Evolutionary conservation across 2,329 filamentous ascomycete genomes (phyloP), one percentile per base, ranked within the genome.

Genomic region (Blumeria hordei): DNA sequence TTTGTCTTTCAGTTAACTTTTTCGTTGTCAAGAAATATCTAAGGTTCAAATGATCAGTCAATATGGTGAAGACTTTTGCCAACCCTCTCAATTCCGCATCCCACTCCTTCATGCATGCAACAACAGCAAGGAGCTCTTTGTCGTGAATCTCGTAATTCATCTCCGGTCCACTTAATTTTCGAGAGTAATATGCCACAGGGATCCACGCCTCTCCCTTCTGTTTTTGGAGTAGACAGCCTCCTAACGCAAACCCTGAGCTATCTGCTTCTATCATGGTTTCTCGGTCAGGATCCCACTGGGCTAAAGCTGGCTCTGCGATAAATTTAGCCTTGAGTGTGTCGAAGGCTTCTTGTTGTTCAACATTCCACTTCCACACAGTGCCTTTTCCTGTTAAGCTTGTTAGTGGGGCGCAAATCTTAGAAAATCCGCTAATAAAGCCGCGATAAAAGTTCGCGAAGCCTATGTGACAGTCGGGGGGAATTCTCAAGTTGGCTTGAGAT

Each of bases 71-170:
- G 1, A 32, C 3, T 2, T 35, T 9, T 18, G 49, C 32, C 2
- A 52, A n/a, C 3, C 49, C 33, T 36, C 49, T 36, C 21, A 52
- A 6, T 36, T 52, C 49, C 1, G 49, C 32, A 18, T 52, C 49
- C 49, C 49, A 52, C 4, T 52, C 33, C 21, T 52, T 52, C 49
- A 52, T 52, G 18, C 49, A 36, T 0, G 49, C 32, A 3, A 52
- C 33, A 9, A 52, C 14, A 7, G 49, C 49, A 0, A 52, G 33
- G 16, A 52, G 34, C 16, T 52, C 49, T 37, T 52, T 36, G 37
- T 52, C 49, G 11, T 52, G 49, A 36, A 52, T 52, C 12, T 52
- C 49, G 14, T 52, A 52, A 21, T 52, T 37, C 49, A 52, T 52
- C 2, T 52, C 49, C 18, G 49, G 32, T 33, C 49, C 35, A n/a